Evolutionary conservation across 495 filamentous ascomycete species (phyloP), one percentile per base, ranked within the genome.

Genomic region (Penicillium arizonense): DNA sequence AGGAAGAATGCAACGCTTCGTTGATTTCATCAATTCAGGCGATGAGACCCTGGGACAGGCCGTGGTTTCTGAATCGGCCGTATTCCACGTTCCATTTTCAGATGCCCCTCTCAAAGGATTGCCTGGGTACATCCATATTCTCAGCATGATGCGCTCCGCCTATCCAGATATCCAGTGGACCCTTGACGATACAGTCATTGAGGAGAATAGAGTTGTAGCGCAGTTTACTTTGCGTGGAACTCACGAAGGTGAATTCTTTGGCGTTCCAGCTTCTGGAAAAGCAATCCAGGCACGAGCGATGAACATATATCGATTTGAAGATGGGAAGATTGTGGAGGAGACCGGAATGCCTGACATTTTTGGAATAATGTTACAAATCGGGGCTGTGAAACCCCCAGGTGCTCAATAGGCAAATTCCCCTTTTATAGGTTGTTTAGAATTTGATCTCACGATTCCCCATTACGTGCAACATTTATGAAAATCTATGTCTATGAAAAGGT

Each of bases 91-190:
- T 47, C 44, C 44, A 13, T 36, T 47, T 47, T 47, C 44, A 26
- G 44, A 47, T 37, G 4, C 30, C 14, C 44, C 44, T 14, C 44
- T 47, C 12, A 47, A 36, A 47, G 44, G 44, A 36, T 47, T 47
- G 16, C 32, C 44, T 47, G 44, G 44, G 16, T 47, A 47, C 14
- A 47, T 47, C 33, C 44, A 47, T 4, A 36, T 47, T 24, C 44
- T 47, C 9, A 32, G 44, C 32, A 47, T 47, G 44, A 47, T 47
- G 44, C 44, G 44, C 44, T 47, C 44, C 44, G 44, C 44, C 32
- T 47, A 36, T 18, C 44, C 44, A 47, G 44, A 47, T 47, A 47
- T 47, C 44, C 44, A 47, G 30, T 47, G 44, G 44, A 47, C 44
- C 2, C 44, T 47, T 47, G 44, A 47, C 14, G 44, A 47, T 47